Percentiles rank a stretch among this genome's conserved stretches.
Evolutionary conservation across 163 green algal genomes (phyloP).

Genomic region (Chlamydomonas reinhardtii): DNA sequence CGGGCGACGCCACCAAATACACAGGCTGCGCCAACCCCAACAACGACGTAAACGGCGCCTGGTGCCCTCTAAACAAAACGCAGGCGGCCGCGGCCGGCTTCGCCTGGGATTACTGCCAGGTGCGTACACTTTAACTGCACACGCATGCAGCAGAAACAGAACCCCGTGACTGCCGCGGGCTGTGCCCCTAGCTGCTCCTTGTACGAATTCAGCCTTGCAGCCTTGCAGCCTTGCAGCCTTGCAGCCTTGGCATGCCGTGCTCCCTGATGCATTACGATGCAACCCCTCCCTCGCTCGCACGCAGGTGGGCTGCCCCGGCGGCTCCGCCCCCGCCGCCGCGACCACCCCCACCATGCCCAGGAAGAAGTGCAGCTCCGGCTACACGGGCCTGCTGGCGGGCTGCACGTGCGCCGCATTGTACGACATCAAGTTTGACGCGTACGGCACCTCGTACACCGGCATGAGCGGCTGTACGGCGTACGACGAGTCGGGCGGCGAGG

Average conservation of each 20-base stretch:
- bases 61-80: neutral
- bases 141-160: too few species aligned
- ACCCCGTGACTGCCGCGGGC: too few species aligned
- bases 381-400: neutral
- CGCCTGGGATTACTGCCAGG: slow-evolving; percentile 22
- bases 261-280: too few species aligned
- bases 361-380: neutral
- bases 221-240: too few species aligned
- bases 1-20: neutral
- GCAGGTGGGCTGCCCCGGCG: neutral
- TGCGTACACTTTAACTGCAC: too few species aligned
- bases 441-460: neutral
- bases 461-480: neutral
- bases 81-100: neutral
- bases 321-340: too few species aligned
- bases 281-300: too few species aligned
- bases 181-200: too few species aligned
- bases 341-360: too few species aligned
- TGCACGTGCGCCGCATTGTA: neutral
- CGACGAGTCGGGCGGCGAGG: neutral
- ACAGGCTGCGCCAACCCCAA: slow-evolving; percentile 32
- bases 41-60: slow-evolving; percentile 5
- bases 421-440: neutral
- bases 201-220: too few species aligned
- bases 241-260: too few species aligned